Evolutionary conservation across 2,329 filamentous ascomycete genomes (phyloP), one percentile per base, ranked within the genome.

Genomic region (Ramularia collo-cygni): DNA sequence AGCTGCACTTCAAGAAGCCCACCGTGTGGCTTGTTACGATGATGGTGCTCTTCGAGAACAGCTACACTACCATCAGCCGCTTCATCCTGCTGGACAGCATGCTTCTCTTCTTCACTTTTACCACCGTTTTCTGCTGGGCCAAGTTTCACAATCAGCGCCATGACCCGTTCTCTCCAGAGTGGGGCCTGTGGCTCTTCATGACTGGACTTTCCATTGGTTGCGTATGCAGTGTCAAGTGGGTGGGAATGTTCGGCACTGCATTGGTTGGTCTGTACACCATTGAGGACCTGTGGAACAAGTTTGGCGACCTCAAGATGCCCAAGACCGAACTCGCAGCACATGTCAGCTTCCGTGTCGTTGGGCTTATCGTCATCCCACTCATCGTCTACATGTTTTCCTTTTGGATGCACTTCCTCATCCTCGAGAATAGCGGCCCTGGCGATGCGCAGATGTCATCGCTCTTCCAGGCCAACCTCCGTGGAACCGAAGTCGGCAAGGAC

Each of bases 361-460:
- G 88, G 35, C 74, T 98, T 44, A 98, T 98, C 48, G 61, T 95
- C 46, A 75, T 98, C 36, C 92, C 92, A 5, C 72, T 93, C 59
- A 69, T 90, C 43, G 87, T 98, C 56, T 98, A 98, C 70, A 81
- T 95, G 68, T 81, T 95, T 62, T 94, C 88, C 30, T 98, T 98
- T 64, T 93, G 85, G 55, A 68, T 95, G 38, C 92, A 98, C 68
- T 98, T 98, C 65, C 75, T 87, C 47, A 86, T 98, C 48, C 77
- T 98, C 43, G 86, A 93, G 64, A 90, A 87, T 67, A 90, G 83
- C 55, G 92, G 92, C 14, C 92, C 93, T 6, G 92, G 92, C 39
- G 92, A 98, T 69, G 92, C 92, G n/a, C 92, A 98, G 67, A 98
- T 98, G 92, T 95, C 89, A 69, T 98, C 92, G 17, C 78, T 98